Evolutionary conservation across 1,284 basidiomycete genomes (phyloP).

Genomic region (Anthracocystis panici-leucophaei): DNA sequence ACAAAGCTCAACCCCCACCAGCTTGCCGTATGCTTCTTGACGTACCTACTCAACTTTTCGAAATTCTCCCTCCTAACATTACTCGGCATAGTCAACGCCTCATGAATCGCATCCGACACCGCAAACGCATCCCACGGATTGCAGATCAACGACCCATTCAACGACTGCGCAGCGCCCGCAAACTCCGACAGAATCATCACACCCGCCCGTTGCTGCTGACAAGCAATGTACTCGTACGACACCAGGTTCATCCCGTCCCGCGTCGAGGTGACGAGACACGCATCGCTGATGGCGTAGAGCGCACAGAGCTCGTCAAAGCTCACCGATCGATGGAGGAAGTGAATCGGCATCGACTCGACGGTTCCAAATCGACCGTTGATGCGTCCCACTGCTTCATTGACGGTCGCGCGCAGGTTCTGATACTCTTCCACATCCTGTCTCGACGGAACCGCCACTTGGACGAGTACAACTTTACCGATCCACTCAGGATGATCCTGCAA

Average conservation of each 20-base stretch:
- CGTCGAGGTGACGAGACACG: conserved; percentile 93
- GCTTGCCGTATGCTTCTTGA: conserved; percentile 66
- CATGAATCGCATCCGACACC: conserved; percentile 93
- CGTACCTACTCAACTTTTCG: conserved; percentile 85
- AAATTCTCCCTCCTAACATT: conserved; percentile 88
- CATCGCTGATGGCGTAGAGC: conserved; percentile 94
- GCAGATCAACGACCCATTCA: conserved; percentile 68
- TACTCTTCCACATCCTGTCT: conserved; percentile 99
- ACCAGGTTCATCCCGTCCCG: conserved; percentile 99
- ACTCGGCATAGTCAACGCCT: conserved; percentile 88
- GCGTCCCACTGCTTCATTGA: conserved; percentile 96
- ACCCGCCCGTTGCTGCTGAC: conserved; percentile 90
- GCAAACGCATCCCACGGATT: conserved; percentile 77
- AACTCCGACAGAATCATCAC: conserved; percentile 99
- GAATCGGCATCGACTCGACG: conserved; percentile 98
- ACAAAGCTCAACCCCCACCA: conserved; percentile 68
- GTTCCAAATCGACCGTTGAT: conserved; percentile 99
- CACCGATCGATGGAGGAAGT: conserved; percentile 89
- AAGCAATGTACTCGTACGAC: conserved; percentile 99
- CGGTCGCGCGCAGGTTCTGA: conserved; percentile 93
- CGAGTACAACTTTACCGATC: conserved; percentile 98
- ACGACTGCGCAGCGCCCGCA: conserved; percentile 89
- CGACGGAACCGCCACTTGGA: conserved; percentile 96
- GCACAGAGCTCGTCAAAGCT: conserved; percentile 95
- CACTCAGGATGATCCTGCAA: conserved; percentile 97